Evolutionary conservation across 495 filamentous ascomycete genomes (phyloP).

Genomic region (Cercophora sp.): DNA sequence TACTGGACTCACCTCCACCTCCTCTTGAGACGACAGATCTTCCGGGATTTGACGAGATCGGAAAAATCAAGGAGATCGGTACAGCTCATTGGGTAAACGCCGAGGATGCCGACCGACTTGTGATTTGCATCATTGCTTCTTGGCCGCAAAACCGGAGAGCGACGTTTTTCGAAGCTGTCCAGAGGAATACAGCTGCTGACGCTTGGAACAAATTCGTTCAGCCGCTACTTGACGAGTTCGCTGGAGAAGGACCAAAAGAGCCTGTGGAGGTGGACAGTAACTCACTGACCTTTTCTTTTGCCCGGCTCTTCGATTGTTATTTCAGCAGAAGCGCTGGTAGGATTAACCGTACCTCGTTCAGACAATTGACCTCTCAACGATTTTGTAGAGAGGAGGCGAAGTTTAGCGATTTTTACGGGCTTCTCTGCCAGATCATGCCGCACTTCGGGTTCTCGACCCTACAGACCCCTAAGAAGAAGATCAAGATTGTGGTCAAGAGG

Average conservation of each 20-base stretch:
- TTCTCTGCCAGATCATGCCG: slow-evolving; percentile 2
- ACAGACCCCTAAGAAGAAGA: not conserved
- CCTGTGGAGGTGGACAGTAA: not conserved
- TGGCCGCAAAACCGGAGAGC: slow-evolving; percentile 3
- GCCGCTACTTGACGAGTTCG: not conserved
- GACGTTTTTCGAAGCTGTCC: slow-evolving; percentile 9
- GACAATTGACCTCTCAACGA: not conserved
- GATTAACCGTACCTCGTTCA: no score
- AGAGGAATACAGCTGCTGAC: not conserved
- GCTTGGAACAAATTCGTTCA: slow-evolving; percentile 22
- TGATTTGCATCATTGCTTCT: slow-evolving; percentile 19
- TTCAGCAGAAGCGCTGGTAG: slow-evolving; percentile 7
- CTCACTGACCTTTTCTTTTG: slow-evolving; percentile 5
- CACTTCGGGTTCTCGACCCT: not conserved
- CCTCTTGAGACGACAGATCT: not conserved
- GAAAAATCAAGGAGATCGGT: slow-evolving; percentile 20
- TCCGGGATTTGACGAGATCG: slow-evolving; percentile 7
- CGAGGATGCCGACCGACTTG: slow-evolving; percentile 22
- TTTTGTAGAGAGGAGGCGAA: not conserved
- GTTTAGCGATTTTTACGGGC: slow-evolving; percentile 13
- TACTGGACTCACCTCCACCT: slow-evolving; percentile 17
- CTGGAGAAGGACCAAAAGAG: not conserved
- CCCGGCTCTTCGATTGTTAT: slow-evolving; percentile 24
- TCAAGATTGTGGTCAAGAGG: slow-evolving; percentile 27
- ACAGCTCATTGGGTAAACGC: slow-evolving; percentile 17